Evolutionary conservation across 805 yeast genomes (phyloP).

Genomic region (Yamadazyma endophytica): DNA sequence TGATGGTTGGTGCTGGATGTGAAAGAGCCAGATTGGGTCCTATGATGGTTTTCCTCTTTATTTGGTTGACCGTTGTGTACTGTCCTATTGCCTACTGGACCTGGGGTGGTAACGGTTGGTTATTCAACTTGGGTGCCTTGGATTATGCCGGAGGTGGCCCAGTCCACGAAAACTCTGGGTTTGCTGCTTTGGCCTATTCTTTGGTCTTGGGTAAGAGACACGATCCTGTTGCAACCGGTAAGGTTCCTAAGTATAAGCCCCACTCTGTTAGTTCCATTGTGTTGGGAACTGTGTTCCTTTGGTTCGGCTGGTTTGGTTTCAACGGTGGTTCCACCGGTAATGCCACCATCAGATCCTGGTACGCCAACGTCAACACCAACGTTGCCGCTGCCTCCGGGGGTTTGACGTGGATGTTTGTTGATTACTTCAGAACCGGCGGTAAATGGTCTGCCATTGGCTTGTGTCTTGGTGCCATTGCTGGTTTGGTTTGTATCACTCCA

Average conservation of each 20-base stretch:
- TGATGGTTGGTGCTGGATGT: slow-evolving; percentile 97
- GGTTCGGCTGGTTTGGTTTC: slow-evolving; percentile 99
- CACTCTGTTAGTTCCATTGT: slow-evolving; percentile 90
- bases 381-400: slow-evolving; percentile 93
- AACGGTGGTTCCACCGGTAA: slow-evolving; percentile 98
- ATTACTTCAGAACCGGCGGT: slow-evolving; percentile 78
- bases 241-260: slow-evolving; percentile 87
- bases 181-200: slow-evolving; percentile 92
- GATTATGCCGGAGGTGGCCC: slow-evolving; percentile 99
- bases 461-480: slow-evolving; percentile 91
- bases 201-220: slow-evolving; percentile 87
- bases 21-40: slow-evolving; percentile 96
- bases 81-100: slow-evolving; percentile 97
- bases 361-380: slow-evolving; percentile 90
- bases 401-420: slow-evolving; percentile 89
- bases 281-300: slow-evolving; percentile 87
- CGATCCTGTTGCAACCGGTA: slow-evolving; percentile 65
- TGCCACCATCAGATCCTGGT: slow-evolving; percentile 89
- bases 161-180: slow-evolving; percentile 92
- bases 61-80: slow-evolving; percentile 94
- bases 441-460: slow-evolving; percentile 93
- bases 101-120: slow-evolving; percentile 95
- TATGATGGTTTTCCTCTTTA: slow-evolving; percentile 89
- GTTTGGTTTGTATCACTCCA: slow-evolving; percentile 93
- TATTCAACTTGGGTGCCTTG: slow-evolving; percentile 72